Percentiles rank a stretch among this genome's conserved stretches.
phyloP scores from a whole-genome alignment of 345 rosid genomes.

The Laguncularia racemosa region DNA sequence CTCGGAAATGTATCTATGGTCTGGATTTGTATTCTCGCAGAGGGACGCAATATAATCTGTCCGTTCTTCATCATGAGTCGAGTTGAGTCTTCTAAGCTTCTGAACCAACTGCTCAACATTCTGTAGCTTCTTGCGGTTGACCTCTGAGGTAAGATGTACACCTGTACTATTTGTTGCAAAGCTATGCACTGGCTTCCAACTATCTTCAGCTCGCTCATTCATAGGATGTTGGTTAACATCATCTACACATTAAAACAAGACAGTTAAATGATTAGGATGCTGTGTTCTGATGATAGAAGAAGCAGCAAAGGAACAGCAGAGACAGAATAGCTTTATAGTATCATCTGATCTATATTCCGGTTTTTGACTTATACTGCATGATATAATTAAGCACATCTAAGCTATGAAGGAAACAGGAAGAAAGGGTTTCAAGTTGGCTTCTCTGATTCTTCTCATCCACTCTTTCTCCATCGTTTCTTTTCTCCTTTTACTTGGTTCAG shows the following conservation, averaged over 20 bases:
- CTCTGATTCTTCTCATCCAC: too few relatives aligned
- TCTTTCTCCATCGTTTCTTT: too few relatives aligned
- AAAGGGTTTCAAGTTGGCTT: too few relatives aligned
- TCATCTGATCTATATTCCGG: background rate
- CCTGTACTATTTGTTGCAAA: slow-evolving; percentile 20
- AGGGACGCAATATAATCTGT: slow-evolving; percentile 94
- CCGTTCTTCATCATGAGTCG: slow-evolving; percentile 77
- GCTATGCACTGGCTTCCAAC: slow-evolving; percentile 35
- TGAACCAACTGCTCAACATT: slow-evolving; percentile 84
- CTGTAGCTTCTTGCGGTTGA: slow-evolving; percentile 73
- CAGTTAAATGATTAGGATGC: background rate
- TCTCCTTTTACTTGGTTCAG: too few relatives aligned
- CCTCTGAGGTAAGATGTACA: slow-evolving; percentile 48
- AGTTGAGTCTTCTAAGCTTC: slow-evolving; percentile 75
- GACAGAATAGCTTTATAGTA: background rate
- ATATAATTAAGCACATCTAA: too few relatives aligned
- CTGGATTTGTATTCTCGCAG: slow-evolving; percentile 76
- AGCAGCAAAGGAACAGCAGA: background rate
- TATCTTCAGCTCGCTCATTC: slow-evolving; percentile 31
- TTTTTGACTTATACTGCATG: too few relatives aligned
- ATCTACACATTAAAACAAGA: background rate
- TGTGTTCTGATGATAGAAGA: background rate
- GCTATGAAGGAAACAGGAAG: too few relatives aligned
- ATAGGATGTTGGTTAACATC: background rate
- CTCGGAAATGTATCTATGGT: slow-evolving; percentile 91